Evolutionary conservation across 179 eudicot genomes (phyloP).

Genomic region (Beta macrorhiza): DNA sequence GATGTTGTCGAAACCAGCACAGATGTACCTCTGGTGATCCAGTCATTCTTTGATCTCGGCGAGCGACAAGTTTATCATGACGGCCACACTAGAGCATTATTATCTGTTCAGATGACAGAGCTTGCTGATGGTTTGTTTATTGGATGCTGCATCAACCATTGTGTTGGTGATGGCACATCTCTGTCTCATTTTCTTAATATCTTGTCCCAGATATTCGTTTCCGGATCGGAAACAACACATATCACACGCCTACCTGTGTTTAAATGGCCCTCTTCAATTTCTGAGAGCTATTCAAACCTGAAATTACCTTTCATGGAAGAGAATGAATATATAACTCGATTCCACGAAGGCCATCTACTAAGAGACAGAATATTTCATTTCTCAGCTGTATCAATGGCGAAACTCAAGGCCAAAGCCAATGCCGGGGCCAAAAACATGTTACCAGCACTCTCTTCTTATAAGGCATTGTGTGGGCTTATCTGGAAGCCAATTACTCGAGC

Average conservation of each 20-base stretch:
- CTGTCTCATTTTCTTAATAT: constrained; percentile 35
- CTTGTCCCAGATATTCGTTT: constrained; percentile 32
- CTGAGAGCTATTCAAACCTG: neutral
- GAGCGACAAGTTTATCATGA: constrained; percentile 3
- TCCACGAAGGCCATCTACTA: neutral
- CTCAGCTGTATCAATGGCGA: neutral
- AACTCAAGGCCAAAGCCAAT: constrained; percentile 29
- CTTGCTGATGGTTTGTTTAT: constrained; percentile 46
- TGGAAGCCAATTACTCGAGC: constrained; percentile 30
- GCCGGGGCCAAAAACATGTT: neutral
- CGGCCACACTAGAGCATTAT: constrained; percentile 6
- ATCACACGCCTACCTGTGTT: neutral
- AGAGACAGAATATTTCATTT: neutral
- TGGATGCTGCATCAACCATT: constrained; percentile 41
- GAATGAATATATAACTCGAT: neutral
- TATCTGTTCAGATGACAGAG: constrained; percentile 44
- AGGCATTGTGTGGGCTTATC: constrained; percentile 30
- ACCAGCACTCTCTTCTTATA: constrained; percentile 18
- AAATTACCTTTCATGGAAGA: constrained; percentile 1
- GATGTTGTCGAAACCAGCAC: too few species aligned
- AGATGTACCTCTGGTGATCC: constrained; percentile 5
- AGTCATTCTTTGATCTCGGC: constrained; percentile 19
- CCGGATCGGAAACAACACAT: neutral
- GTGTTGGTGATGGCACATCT: constrained; percentile 37
- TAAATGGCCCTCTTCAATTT: constrained; percentile 1